Evolutionary conservation across 257 asterid species (phyloP).

Genomic region (Thymus quinquecostatus): DNA sequence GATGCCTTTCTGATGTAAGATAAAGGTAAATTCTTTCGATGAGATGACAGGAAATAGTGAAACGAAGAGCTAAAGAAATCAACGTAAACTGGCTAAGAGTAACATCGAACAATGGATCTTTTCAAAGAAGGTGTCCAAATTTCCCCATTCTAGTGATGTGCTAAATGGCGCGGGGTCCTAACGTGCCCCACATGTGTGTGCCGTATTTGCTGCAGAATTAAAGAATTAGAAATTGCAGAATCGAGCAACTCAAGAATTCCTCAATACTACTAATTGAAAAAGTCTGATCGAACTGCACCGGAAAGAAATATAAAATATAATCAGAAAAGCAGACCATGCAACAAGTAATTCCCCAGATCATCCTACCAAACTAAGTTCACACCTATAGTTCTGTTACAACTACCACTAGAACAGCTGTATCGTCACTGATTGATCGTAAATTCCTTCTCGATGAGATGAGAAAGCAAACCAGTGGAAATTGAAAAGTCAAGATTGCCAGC

Average conservation of each 20-base stretch:
- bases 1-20: constrained; percentile 6
- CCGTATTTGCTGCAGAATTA: background rate
- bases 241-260: background rate
- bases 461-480: background rate
- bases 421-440: constrained; percentile 7
- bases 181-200: background rate
- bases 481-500: constrained; percentile 16
- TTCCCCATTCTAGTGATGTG: background rate
- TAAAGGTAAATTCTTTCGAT: background rate
- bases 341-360: constrained; percentile 9
- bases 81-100: background rate
- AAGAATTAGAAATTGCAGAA: background rate
- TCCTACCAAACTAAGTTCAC: constrained; percentile 17
- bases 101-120: background rate
- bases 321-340: background rate
- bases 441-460: background rate
- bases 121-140: background rate
- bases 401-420: constrained; percentile 13
- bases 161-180: background rate
- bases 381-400: background rate
- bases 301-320: background rate
- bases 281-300: background rate
- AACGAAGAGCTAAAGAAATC: background rate
- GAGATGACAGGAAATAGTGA: background rate
- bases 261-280: background rate